These are phyloP conservation scores for Ogataea trehaloabstinens DNA, from an alignment of 805 yeast species.

Conservation along the genomic window DNA sequence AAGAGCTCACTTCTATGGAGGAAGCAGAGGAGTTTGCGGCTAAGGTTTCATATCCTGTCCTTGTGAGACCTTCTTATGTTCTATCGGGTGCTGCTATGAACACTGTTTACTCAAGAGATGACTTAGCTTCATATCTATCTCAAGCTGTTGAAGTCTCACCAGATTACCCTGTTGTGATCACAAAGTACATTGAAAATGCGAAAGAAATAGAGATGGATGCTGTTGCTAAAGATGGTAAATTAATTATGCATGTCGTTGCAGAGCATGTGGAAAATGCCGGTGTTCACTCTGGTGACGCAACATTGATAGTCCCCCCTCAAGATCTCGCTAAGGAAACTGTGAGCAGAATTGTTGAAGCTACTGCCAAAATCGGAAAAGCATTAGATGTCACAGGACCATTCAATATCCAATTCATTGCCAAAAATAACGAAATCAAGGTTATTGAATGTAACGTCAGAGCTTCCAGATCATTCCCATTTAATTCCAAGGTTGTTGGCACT, in stretches of 20 bases:
- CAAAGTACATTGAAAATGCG: constrained; percentile 94
- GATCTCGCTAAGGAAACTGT: constrained; percentile 91
- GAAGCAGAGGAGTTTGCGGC: constrained; percentile 94
- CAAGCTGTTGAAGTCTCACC: constrained; percentile 98
- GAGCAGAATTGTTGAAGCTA: constrained; percentile 85
- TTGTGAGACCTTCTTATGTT: constrained; percentile 97
- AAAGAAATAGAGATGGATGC: constrained; percentile 99
- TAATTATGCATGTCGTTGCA: constrained; percentile 95
- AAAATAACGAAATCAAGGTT: constrained; percentile 93
- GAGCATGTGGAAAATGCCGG: constrained; percentile 99
- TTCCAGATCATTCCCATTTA: constrained; percentile 98
- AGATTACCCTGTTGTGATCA: constrained; percentile 95
- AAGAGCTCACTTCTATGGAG: constrained; percentile 86
- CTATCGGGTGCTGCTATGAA: constrained; percentile 99
- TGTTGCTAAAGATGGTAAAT: constrained; percentile 91
- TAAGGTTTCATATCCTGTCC: constrained; percentile 87
- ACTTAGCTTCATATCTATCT: constrained; percentile 78
- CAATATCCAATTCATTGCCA: constrained; percentile 95
- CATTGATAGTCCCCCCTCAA: constrained; percentile 95
- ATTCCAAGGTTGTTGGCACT: constrained; percentile 94
- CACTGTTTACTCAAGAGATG: constrained; percentile 87
- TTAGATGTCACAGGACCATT: constrained; percentile 96
- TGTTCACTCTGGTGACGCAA: constrained; percentile 99
- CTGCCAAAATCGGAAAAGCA: constrained; percentile 94
- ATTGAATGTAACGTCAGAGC: constrained; percentile 99